A percentile compares a stretch with the other conserved stretches of the same genome.
Conservation (phyloP, 768 basidiomycete species). For the Sarcodon sp. region DNA sequence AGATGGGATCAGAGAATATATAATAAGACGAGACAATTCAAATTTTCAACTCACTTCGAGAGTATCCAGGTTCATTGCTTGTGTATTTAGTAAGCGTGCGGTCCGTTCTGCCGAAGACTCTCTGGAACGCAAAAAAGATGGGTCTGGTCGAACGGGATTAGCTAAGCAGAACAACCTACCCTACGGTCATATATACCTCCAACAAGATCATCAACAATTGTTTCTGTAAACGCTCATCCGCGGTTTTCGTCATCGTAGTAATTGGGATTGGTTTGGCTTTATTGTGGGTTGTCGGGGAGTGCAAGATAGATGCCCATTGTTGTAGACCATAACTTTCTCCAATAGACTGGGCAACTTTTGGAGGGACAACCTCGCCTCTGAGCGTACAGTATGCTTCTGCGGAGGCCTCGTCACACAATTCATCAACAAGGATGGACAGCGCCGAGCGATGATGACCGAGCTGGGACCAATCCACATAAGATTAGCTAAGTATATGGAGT, state of each 20-base stretch:
- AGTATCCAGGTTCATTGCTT: constrained; percentile 67
- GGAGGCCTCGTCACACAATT: constrained; percentile 59
- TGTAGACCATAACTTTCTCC: constrained; percentile 37
- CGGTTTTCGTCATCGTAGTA: constrained; percentile 18
- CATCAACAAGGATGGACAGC: constrained; percentile 52
- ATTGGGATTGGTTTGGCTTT: constrained; percentile 4
- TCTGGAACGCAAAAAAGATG: constrained; percentile 19
- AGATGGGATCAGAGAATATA: neutral
- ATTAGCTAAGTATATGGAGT: neutral
- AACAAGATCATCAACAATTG: constrained; percentile 58
- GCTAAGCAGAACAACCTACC: constrained; percentile 31
- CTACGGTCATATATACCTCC: constrained; percentile 72
- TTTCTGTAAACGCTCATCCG: constrained; percentile 36
- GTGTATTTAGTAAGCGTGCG: constrained; percentile 62
- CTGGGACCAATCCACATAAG: constrained; percentile 16
- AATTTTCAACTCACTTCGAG: constrained; percentile 45
- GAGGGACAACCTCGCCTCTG: constrained; percentile 61
- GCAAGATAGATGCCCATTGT: constrained; percentile 41
- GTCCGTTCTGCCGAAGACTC: constrained; percentile 43
- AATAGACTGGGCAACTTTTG: constrained; percentile 37
- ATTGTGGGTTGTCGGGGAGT: constrained; percentile 18
- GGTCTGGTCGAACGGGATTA: neutral
- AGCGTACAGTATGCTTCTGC: constrained; percentile 83
- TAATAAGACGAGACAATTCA: neutral
- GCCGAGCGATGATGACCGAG: constrained; percentile 48